Evolutionary conservation across 352 stramenopile genomes (phyloP).

Genomic region (Pythium biforme): DNA sequence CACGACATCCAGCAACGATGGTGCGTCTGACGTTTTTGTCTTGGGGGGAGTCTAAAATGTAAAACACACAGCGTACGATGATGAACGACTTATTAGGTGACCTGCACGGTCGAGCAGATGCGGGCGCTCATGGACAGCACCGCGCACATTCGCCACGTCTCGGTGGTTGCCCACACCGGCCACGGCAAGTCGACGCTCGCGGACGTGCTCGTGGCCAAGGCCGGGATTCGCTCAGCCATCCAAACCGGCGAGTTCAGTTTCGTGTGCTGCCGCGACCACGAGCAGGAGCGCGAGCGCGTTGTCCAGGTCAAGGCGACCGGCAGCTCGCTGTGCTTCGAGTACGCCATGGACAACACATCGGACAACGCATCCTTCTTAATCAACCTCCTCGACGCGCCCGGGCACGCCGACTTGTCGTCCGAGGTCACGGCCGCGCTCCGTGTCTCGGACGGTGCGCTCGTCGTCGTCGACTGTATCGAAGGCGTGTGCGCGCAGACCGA

Average conservation of each 20-base stretch:
- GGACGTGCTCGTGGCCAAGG: conserved; percentile 98
- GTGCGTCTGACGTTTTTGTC: conserved; percentile 8
- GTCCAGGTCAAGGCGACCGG: conserved; percentile 99
- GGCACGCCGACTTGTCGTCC: conserved; percentile 99
- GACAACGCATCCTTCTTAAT: conserved; percentile 97
- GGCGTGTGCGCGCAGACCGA: conserved; percentile 99
- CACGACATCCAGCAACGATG: conserved; percentile 33
- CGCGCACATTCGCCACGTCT: conserved; percentile 99
- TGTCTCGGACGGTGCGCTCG: conserved; percentile 99
- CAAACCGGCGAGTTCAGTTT: conserved; percentile 98
- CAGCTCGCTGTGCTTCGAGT: conserved; percentile 99
- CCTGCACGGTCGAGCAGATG: conserved; percentile 99
- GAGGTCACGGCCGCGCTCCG: conserved; percentile 99
- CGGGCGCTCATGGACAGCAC: conserved; percentile 98
- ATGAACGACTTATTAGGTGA: conserved; percentile 92
- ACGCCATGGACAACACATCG: conserved; percentile 96
- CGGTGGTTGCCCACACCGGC: conserved; percentile 99
- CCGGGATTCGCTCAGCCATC: conserved; percentile 98
- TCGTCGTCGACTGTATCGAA: conserved; percentile 99
- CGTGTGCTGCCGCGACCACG: conserved; percentile 98
- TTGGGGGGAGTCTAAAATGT: too few relatives aligned
- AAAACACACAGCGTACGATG: too few relatives aligned
- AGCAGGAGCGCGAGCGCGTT: conserved; percentile 99
- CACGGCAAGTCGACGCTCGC: conserved; percentile 99
- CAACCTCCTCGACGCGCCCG: conserved; percentile 99